Base-by-base conservation (phyloP, 768 basidiomycete species). In the Leccinum imitatum region DNA sequence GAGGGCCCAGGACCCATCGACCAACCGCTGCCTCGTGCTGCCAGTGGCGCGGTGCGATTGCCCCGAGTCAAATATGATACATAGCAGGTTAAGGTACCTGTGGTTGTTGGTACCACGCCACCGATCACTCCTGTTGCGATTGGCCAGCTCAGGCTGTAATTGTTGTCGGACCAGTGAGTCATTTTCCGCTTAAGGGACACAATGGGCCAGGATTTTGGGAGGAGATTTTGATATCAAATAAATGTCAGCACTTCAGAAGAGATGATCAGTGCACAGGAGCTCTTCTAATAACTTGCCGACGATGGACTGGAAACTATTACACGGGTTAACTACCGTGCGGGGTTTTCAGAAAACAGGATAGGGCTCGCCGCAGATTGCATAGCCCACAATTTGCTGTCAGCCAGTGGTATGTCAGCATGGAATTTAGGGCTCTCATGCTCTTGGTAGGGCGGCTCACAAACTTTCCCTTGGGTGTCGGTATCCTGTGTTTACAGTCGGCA, bases 401-500 rank as follows among this genome's bases (percentile, higher is more conserved):
- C 50, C 44, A 46, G 46, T 33, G 21, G 25, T 53, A 39, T 17
- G 23, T 35, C 39, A 69, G 50, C 37, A 30, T 17, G 41, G 53
- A 27, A 53, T 19, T 47, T 39, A 35, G n/a, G 35, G 4, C 31
- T 57, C 44, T 39, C 53, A 58, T 37, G 46, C 19, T 51, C 53
- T 60, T 37, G 25, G 44, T 13, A 52, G 13, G 27, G 11, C 19
- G 0, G 69, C 80, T 63, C 65, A 86, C 82, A 82, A 79, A n/a
- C 31, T 69, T 69, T 67, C 37, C 75, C 69, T 39, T 75, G 71
- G 3, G 57, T 47, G 11, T 78, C 76, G 9, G 77, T 75, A 61
- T 87, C 86, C 63, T 87, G 84, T 13, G 84, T 84, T 41, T 73
- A 41, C 75, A 1, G 83, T 80, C 5, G 86, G 69, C 5, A 81